phyloP scores from a whole-genome alignment of 2,329 filamentous ascomycete species.

The Colletotrichum horii region DNA sequence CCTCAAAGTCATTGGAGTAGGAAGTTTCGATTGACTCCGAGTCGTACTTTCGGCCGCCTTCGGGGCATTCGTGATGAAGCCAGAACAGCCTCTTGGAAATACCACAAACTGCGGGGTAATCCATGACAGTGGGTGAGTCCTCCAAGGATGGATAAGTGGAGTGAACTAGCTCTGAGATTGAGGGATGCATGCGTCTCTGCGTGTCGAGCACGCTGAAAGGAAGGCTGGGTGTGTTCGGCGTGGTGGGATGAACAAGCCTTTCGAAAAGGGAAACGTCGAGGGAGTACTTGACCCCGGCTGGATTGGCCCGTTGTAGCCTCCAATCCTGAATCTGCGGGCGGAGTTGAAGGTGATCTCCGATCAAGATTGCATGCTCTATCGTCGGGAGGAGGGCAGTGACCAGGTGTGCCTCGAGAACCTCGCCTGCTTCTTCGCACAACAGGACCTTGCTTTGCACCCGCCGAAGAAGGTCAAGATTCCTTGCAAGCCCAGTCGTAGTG shows the following conservation, averaged over 20 bases:
- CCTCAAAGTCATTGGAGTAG: conserved; percentile 63
- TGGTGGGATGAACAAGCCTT: conserved; percentile 47
- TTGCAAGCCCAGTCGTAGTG: conserved; percentile 64
- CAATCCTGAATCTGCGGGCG: conserved; percentile 63
- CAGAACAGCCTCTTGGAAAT: conserved; percentile 63
- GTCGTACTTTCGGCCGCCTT: neutral
- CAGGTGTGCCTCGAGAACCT: conserved; percentile 69
- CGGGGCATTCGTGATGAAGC: conserved; percentile 56
- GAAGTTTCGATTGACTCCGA: conserved; percentile 46
- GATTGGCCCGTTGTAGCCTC: conserved; percentile 55
- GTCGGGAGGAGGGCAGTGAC: conserved; percentile 64
- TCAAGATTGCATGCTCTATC: conserved; percentile 66
- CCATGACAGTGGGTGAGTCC: conserved; percentile 47
- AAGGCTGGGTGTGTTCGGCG: conserved; percentile 24
- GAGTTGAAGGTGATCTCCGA: conserved; percentile 69
- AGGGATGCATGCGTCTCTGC: conserved; percentile 71
- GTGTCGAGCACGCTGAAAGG: conserved; percentile 51
- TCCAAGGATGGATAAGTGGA: conserved; percentile 35
- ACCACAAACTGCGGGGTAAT: conserved; percentile 55
- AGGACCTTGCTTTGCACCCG: conserved; percentile 60
- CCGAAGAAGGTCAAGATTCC: conserved; percentile 52
- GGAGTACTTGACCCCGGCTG: conserved; percentile 51
- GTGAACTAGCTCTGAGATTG: conserved; percentile 60
- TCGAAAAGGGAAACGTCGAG: conserved; percentile 69
- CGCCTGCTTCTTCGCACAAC: conserved; percentile 72